These are phyloP conservation scores for Isatis tinctoria DNA, from an alignment of 345 rosid genomes.

Conservation along the genomic window DNA sequence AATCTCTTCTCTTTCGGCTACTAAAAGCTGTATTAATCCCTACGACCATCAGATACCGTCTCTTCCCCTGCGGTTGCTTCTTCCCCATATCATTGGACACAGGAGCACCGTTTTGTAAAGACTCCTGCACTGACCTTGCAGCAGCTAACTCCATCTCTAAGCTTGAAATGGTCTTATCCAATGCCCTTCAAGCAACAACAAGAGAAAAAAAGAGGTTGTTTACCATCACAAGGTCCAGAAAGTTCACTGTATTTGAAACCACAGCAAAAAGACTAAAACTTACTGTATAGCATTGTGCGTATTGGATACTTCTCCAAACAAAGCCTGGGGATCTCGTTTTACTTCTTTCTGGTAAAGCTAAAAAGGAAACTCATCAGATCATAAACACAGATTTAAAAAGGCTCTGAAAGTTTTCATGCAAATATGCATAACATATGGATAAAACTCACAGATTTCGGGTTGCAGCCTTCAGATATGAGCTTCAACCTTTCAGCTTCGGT, in stretches of 20 bases:
- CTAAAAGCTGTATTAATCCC: slow-evolving; percentile 97
- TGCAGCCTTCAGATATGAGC: slow-evolving; percentile 77
- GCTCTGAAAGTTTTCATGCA: neutral
- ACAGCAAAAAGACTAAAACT: slow-evolving; percentile 24
- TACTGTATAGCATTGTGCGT: slow-evolving; percentile 85
- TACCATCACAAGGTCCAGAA: neutral
- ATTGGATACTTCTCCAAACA: slow-evolving; percentile 59
- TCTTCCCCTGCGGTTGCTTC: slow-evolving; percentile 42
- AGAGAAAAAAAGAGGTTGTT: neutral
- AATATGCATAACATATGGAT: neutral
- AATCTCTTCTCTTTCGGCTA: slow-evolving; percentile 91
- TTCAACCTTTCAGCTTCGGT: slow-evolving; percentile 71
- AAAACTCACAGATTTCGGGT: slow-evolving; percentile 57
- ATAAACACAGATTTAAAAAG: neutral
- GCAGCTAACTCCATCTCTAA: slow-evolving; percentile 99
- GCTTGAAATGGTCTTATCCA: slow-evolving; percentile 91
- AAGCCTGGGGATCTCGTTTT: slow-evolving; percentile 51
- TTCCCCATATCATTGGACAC: slow-evolving; percentile 48
- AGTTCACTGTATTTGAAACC: neutral
- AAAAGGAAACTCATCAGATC: slow-evolving; percentile 35
- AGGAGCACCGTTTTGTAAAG: slow-evolving; percentile 68
- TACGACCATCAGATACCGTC: slow-evolving; percentile 77
- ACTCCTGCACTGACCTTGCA: slow-evolving; percentile 78
- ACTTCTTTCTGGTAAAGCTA: slow-evolving; percentile 75
- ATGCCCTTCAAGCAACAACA: slow-evolving; percentile 41